phyloP scores from a whole-genome alignment of 768 basidiomycete species.

The Psilocybe tampanensis region DNA sequence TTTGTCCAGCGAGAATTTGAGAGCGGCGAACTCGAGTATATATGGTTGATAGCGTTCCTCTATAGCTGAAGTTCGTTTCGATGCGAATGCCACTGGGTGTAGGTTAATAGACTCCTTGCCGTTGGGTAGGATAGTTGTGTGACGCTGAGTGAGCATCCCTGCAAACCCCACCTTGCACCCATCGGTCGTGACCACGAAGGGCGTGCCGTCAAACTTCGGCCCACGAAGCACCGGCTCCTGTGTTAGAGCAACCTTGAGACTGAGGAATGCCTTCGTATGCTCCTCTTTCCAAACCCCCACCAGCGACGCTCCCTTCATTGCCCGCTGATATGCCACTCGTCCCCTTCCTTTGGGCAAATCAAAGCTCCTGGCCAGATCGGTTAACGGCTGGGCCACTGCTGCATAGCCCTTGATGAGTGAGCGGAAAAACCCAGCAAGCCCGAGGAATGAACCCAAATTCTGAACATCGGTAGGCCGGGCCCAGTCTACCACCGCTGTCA shows the following conservation, averaged over 20 bases:
- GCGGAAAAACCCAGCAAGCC: conserved; percentile 4
- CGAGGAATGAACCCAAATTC: neutral
- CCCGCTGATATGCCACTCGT: conserved; percentile 26
- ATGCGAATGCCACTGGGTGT: conserved; percentile 34
- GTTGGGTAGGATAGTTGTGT: conserved; percentile 17
- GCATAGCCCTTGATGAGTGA: conserved; percentile 1
- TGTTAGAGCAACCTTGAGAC: conserved; percentile 31
- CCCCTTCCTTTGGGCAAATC: conserved; percentile 17
- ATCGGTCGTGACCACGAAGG: conserved; percentile 39
- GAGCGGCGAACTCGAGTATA: conserved; percentile 35
- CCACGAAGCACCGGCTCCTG: conserved; percentile 31
- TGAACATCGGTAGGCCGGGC: neutral
- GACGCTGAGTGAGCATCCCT: conserved; percentile 28
- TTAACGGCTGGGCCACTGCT: neutral
- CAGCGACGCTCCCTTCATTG: conserved; percentile 18
- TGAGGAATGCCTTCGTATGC: conserved; percentile 23
- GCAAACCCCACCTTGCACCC: conserved; percentile 36
- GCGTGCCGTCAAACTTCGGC: conserved; percentile 31
- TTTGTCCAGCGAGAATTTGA: conserved; percentile 35
- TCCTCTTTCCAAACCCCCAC: conserved; percentile 7
- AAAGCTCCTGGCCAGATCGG: neutral
- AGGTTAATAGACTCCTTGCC: conserved; percentile 15
- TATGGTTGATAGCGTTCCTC: conserved; percentile 37
- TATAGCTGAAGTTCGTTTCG: conserved; percentile 31
- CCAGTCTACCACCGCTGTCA: conserved; percentile 9